Base-by-base conservation (phyloP, 768 basidiomycete species). In the Podaxis sp. region DNA sequence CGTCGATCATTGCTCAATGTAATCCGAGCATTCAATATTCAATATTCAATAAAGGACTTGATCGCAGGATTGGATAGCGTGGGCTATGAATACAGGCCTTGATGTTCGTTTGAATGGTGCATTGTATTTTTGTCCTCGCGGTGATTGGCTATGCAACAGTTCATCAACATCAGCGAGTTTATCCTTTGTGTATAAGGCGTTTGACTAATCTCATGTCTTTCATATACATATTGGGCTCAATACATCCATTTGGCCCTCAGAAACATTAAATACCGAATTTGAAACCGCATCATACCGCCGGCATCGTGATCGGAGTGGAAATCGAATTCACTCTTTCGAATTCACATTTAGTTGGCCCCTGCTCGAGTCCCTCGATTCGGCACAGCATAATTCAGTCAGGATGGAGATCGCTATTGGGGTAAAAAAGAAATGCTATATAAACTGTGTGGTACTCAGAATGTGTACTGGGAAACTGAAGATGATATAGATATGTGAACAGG, bases 281-380 rank as follows among this genome's bases (percentile, higher is more conserved):
- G 57, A 67, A 66, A 64, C 59, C 50, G 37, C 59, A 52, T 67
- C 55, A 54, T 59, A 67, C 69, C 67, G 70, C 63, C 68, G 68
- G 69, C 61, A 68, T 22, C 47, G 66, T 69, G 67, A 71, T 70
- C 68, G 65, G 68, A 67, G 25, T 27, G 62, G 57, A 65, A 53
- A 66, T 59, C 66, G 62, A 65, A 70, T 67, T 60, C 65, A 61
- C 33, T 61, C 6, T 22, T 54, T 64, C 55, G 60, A 66, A 60
- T 55, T 59, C 62, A 65, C 59, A 64, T 60, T 66, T 60, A 63
- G 65, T 67, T 50, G 59, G 49, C 54, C 58, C 55, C 61, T 63
- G 55, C 52, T 50, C 52, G n/a, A 59, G 63, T 64, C 66, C 65
- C 66, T 69, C 68, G 59, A 68, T 61, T 67, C 66, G 65, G 66